Percentiles rank a stretch among this genome's conserved stretches.
Evolutionary conservation across 306 rosid genomes (phyloP).

Genomic region (Medicago arabica): DNA sequence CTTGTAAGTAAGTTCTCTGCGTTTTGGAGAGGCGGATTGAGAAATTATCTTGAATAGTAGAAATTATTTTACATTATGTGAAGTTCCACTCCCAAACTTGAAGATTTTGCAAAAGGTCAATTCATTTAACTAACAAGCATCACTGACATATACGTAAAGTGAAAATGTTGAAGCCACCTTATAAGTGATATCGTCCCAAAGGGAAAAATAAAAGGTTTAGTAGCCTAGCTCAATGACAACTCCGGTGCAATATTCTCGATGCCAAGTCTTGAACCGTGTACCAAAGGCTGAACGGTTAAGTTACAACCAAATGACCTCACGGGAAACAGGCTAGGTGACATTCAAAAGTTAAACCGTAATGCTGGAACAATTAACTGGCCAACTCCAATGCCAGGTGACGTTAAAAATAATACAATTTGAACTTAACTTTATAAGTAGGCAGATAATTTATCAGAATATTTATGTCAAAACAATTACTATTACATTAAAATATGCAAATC

Average conservation of each 20-base stretch:
- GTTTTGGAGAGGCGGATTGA: too few species aligned
- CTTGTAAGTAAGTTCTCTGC: too few species aligned
- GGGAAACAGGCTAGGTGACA: too few species aligned
- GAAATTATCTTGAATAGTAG: too few species aligned
- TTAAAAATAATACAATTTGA: slow-evolving; percentile 11
- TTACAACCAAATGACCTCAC: too few species aligned
- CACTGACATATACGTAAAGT: background rate
- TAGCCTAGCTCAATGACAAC: background rate
- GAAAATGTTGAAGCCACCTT: background rate
- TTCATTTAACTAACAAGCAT: too few species aligned
- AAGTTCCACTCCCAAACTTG: too few species aligned
- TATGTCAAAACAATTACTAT: background rate
- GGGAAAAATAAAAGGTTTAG: background rate
- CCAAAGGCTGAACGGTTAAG: too few species aligned
- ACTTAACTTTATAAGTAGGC: background rate
- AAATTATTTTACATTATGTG: too few species aligned
- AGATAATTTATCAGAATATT: background rate
- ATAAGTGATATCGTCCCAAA: background rate
- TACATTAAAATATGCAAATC: slow-evolving; percentile 30
- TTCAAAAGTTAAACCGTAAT: background rate
- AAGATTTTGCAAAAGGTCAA: too few species aligned
- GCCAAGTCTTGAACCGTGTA: too few species aligned
- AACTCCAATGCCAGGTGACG: background rate
- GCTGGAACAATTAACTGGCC: background rate
- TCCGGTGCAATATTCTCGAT: background rate